A percentile compares a stretch with the other conserved stretches of the same genome.
These are phyloP conservation scores for Aspergillus udagawae DNA, from an alignment of 2,329 filamentous ascomycete species.

Conservation along the genomic window DNA sequence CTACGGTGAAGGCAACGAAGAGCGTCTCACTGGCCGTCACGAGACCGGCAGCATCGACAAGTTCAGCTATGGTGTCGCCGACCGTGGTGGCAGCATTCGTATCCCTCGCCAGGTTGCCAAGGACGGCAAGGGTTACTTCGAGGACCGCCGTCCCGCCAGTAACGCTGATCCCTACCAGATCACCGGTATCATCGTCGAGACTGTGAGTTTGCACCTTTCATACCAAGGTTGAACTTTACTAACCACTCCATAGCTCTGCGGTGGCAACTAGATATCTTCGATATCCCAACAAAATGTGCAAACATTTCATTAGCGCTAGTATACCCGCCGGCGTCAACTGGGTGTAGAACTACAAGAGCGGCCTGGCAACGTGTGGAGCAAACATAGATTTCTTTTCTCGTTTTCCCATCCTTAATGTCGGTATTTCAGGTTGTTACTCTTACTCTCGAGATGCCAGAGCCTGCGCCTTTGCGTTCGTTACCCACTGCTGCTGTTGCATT, in stretches of 20 bases:
- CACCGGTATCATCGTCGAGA: conserved; percentile 76
- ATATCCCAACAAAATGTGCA: conserved; percentile 17
- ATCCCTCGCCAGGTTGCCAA: conserved; percentile 81
- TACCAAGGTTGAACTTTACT: background rate
- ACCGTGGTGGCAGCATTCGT: conserved; percentile 91
- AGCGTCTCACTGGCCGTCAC: conserved; percentile 86
- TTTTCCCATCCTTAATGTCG: conserved; percentile 3
- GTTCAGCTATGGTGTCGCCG: conserved; percentile 91
- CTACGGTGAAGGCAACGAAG: conserved; percentile 93
- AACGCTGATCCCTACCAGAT: conserved; percentile 86
- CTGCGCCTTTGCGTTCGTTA: conserved; percentile 20
- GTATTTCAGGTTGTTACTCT: conserved; percentile 13
- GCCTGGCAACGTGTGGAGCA: conserved; percentile 32
- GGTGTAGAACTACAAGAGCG: conserved; percentile 33
- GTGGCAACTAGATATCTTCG: conserved; percentile 33
- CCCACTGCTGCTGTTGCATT: conserved; percentile 22
- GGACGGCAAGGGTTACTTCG: conserved; percentile 93
- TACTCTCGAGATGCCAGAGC: conserved; percentile 17
- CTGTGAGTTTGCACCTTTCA: conserved; percentile 36
- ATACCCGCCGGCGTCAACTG: conserved; percentile 39
- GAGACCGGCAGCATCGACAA: conserved; percentile 92
- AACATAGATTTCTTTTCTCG: conserved; percentile 25
- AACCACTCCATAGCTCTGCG: conserved; percentile 31
- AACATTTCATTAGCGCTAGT: conserved; percentile 35
- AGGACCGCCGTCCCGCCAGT: conserved; percentile 76